These are phyloP conservation scores for Imleria badia DNA, from an alignment of 768 basidiomycete species.

Conservation along the genomic window DNA sequence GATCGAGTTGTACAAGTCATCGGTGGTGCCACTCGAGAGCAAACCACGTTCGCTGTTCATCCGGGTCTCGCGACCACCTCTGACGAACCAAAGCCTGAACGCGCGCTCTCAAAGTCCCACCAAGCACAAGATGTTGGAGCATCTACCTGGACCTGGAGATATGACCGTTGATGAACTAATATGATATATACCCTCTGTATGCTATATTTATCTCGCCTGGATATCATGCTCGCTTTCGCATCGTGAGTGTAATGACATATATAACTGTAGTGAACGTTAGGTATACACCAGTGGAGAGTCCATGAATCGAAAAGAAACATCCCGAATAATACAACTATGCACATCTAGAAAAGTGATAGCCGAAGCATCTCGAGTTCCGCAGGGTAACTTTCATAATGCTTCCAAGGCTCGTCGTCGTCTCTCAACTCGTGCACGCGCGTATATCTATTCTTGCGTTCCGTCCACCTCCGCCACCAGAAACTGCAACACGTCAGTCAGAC, in stretches of 20 bases:
- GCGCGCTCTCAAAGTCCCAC: conserved; percentile 12
- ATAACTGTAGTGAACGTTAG: too few species aligned
- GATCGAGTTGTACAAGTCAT: conserved; percentile 60
- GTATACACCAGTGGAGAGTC: too few species aligned
- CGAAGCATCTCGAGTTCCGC: conserved; percentile 17
- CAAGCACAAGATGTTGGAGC: conserved; percentile 28
- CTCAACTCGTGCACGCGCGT: conserved; percentile 26
- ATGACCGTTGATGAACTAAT: conserved; percentile 53
- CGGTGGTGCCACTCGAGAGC: conserved; percentile 44
- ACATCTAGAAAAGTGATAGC: conserved; percentile 1
- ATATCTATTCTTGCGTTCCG: conserved; percentile 21
- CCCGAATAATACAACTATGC: not conserved
- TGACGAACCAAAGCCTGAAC: conserved; percentile 45
- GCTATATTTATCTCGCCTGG: conserved; percentile 16
- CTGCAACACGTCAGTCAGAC: conserved; percentile 6
- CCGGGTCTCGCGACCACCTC: conserved; percentile 46
- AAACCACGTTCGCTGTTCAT: conserved; percentile 54
- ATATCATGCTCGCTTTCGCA: conserved; percentile 2
- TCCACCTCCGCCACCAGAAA: conserved; percentile 31
- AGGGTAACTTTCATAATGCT: conserved; percentile 19
- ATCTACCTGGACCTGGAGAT: conserved; percentile 41
- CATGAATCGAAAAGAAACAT: too few species aligned
- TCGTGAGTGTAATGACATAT: too few species aligned
- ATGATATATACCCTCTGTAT: conserved; percentile 15
- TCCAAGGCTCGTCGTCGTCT: conserved; percentile 34